Evolutionary conservation across 2,329 filamentous ascomycete species (phyloP).

Genomic region (Cephalotrichum gorgonifer): DNA sequence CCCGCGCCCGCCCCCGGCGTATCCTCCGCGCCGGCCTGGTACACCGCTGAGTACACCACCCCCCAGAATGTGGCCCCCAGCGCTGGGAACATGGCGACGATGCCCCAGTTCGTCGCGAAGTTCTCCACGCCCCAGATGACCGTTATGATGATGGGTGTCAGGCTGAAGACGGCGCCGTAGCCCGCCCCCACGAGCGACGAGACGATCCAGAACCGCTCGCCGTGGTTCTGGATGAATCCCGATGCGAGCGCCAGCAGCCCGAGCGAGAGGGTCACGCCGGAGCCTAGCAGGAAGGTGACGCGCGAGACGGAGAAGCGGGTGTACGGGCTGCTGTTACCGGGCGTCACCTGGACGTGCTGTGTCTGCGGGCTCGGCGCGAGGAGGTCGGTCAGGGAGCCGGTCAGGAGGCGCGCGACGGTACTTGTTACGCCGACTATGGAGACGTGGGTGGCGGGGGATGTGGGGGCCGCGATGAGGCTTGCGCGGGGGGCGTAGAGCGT

Average conservation of each 20-base stretch:
- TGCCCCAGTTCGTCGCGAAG: constrained; percentile 96
- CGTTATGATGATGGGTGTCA: constrained; percentile 86
- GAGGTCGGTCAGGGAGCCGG: constrained; percentile 79
- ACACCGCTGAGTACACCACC: constrained; percentile 72
- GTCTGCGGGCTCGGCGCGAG: constrained; percentile 61
- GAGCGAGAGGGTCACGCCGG: constrained; percentile 61
- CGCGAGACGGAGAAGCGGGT: constrained; percentile 58
- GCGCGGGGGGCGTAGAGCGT: constrained; percentile 53
- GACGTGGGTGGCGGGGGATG: constrained; percentile 76
- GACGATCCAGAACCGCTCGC: constrained; percentile 74
- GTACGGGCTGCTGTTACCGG: constrained; percentile 12
- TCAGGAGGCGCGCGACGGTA: constrained; percentile 80
- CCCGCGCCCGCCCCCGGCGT: constrained; percentile 22
- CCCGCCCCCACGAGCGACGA: constrained; percentile 79
- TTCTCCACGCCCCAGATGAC: constrained; percentile 99
- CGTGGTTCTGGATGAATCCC: constrained; percentile 62
- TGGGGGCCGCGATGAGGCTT: constrained; percentile 19
- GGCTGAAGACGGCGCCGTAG: constrained; percentile 83
- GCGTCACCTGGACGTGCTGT: constrained; percentile 39
- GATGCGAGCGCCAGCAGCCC: constrained; percentile 72
- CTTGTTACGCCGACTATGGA: constrained; percentile 86
- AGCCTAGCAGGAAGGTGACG: constrained; percentile 66
- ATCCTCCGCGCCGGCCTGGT: constrained; percentile 54
- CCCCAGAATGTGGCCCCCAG: constrained; percentile 85
- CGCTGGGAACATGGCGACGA: constrained; percentile 85